Conservation (phyloP, 2,329 filamentous ascomycete genomes). For the Xylaria sp. region DNA sequence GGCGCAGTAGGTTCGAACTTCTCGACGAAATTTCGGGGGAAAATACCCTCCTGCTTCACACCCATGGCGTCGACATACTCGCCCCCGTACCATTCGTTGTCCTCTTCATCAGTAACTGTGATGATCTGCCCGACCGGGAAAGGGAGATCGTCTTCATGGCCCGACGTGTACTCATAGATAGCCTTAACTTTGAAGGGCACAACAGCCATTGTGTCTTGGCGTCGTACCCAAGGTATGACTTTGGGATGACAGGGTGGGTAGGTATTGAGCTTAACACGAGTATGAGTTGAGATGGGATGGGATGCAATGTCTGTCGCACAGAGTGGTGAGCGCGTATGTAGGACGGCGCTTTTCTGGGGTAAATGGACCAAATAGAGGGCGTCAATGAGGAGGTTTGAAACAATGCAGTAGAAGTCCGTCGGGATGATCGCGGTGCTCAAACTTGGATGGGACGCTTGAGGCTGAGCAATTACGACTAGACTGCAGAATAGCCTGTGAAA, state of each 20-base stretch:
- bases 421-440: conserved; percentile 39
- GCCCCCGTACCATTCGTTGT: conserved; percentile 92
- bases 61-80: conserved; percentile 85
- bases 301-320: conserved; percentile 21
- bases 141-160: conserved; percentile 93
- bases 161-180: conserved; percentile 91
- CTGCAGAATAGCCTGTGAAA: conserved; percentile 48
- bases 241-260: conserved; percentile 30
- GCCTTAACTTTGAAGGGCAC: conserved; percentile 93
- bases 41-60: conserved; percentile 83
- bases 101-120: conserved; percentile 91
- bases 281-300: conserved; percentile 8
- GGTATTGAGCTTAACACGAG: conserved; percentile 33
- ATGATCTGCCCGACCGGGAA: conserved; percentile 90
- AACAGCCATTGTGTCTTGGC: conserved; percentile 68
- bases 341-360: conserved; percentile 5
- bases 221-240: conserved; percentile 25
- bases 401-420: conserved; percentile 31
- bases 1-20: conserved; percentile 92
- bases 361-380: conserved; percentile 6
- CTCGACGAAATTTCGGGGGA: conserved; percentile 97
- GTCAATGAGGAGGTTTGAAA: conserved; percentile 28
- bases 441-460: conserved; percentile 44
- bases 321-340: conserved; percentile 12
- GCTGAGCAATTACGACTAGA: conserved; percentile 51